Base-by-base conservation (phyloP, 1,139 yeast species). In the Scheffersomyces titani region DNA sequence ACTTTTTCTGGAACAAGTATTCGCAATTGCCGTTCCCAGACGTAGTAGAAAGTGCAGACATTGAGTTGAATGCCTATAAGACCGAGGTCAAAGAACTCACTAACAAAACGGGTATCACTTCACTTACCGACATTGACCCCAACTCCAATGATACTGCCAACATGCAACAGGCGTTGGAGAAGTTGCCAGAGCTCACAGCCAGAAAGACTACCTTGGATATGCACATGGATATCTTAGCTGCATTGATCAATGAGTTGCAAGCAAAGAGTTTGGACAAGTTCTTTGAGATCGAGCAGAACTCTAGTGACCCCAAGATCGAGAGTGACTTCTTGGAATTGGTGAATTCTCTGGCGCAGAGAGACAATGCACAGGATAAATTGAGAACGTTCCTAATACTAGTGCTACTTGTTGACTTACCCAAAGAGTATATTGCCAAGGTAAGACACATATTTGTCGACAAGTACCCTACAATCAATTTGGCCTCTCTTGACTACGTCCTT, bases 201-300 rank as follows among this genome's bases (percentile, higher is more conserved):
- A 84, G 97, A 64, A 94, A 94, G 71, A 82, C 87, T 54, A 87
- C 93, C 21, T 87, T 94, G 65, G 99, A 94, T 73, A 90, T 91
- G 89, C 99, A 94, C 75, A 94, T 94, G 97, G 93, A 92, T 67
- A 93, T 94, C 50, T 86, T 96, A 62, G 92, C 97, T 6, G 85
- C 94, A 9, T 77, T 94, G 57, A 82, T 96, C 59, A 87, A 88
- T 66, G 93, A 92, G 63, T 81, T 94, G 59, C 96, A 94, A 65
- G 88, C 89, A 18, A 90, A 94, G 62, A 88, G 89, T 21, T 81
- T 94, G 63, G 99, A 96, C 66, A 87, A 92, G 59, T 90, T 92
- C 65, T 94, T 93, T 70, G 98, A 94, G 73, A 86, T 96, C 59
- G 99, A 94, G 73, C 98, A 94, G 67, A 86, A 84, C 65, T 78